Percentiles rank a stretch among this genome's conserved stretches.
Evolutionary conservation across 2,329 filamentous ascomycete genomes (phyloP).

Genomic region (Claviceps paspali): DNA sequence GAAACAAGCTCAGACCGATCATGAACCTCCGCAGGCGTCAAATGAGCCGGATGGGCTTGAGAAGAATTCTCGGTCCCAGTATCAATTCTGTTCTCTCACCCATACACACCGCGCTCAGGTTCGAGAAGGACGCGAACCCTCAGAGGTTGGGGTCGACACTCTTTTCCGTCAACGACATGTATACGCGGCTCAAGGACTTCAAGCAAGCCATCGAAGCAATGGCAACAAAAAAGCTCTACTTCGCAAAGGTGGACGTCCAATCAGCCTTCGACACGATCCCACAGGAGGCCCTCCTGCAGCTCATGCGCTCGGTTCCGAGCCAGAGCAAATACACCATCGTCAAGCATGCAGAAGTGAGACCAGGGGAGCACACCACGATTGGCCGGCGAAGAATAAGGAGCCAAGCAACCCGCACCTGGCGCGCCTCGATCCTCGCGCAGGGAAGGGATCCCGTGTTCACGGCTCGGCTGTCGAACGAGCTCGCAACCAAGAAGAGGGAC

Average conservation of each 20-base stretch:
- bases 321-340: constrained; percentile 52
- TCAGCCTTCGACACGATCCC: constrained; percentile 94
- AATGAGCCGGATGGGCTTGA: constrained; percentile 45
- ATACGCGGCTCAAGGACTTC: constrained; percentile 56
- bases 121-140: constrained; percentile 51
- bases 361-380: constrained; percentile 19
- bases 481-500: constrained; percentile 36
- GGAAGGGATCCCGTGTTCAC: constrained; percentile 28
- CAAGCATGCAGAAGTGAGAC: constrained; percentile 59
- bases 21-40: constrained; percentile 64
- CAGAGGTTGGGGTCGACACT: constrained; percentile 60
- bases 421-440: constrained; percentile 31
- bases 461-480: constrained; percentile 25
- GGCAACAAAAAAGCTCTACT: constrained; percentile 44
- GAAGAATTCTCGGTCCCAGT: constrained; percentile 40
- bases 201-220: constrained; percentile 31
- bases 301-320: constrained; percentile 44
- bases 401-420: constrained; percentile 34
- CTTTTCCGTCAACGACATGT: constrained; percentile 70
- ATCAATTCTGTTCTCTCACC: constrained; percentile 46
- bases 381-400: constrained; percentile 10
- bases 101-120: constrained; percentile 59
- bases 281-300: constrained; percentile 52
- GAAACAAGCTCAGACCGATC: constrained; percentile 61
- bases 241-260: constrained; percentile 84